Evolutionary conservation across 352 stramenopile genomes (phyloP), one percentile per base, ranked within the genome.

Genomic region (Phytophthora kernoviae): DNA sequence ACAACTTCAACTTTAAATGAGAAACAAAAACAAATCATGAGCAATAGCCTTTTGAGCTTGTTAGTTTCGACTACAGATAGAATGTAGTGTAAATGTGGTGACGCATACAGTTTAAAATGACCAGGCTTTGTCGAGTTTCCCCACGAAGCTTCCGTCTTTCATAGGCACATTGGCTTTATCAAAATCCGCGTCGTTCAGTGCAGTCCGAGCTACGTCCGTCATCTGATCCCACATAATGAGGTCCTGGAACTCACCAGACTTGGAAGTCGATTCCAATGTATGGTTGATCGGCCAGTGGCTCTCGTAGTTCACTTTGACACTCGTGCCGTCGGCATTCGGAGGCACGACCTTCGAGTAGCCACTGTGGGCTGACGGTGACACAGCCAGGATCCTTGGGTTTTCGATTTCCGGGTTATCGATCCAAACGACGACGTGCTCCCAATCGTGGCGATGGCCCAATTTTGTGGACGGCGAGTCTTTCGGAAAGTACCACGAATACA

Each of bases 351-450:
- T 58, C 15, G 58, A 67, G 48, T 70, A 70, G 27, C 51, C 51
- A 27, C 51, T 58, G 39, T 58, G 51, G 6, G 51, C 39, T 0
- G 51, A 58, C 4, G 51, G 62, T 1, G 39, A 58, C 11, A 27
- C 27, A 5, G 45, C 45, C 30, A 53, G 9, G 32, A 65, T 59
- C 32, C 10, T 60, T 10, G 58, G 48, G 17, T 54, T 55, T 40
- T 39, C 33, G 1, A 24, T 22, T 15, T 45, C 51, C 1, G 51
- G 50, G 37, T 67, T 66, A 39, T 64, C 53, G 50, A 76, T 68
- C 58, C 65, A 70, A 18, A 70, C 58, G 2, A 74, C 55, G 32
- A 69, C 48, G 46, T 74, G 61, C 54, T 74, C 65, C 65, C 65
- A 74, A 45, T 69, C 59, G n/a, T n/a, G n/a, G n/a, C n/a, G n/a